These are phyloP conservation scores for Tetracladium setigerum DNA, from an alignment of 495 filamentous ascomycete genomes.

Conservation along the genomic window DNA sequence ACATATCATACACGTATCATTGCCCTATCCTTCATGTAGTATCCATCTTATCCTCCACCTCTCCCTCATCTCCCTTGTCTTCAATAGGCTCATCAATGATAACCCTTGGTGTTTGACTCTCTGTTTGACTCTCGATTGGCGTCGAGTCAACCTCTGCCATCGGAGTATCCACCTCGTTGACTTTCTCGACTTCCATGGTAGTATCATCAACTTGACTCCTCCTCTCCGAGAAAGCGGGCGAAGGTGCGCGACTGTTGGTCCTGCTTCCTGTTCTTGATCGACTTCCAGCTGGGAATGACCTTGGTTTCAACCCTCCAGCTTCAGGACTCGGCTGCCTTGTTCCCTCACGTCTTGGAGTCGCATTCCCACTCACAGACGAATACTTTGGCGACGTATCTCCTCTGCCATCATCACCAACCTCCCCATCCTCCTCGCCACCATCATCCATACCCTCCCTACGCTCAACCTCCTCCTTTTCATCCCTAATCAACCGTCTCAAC, in stretches of 20 bases:
- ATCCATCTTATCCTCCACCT: conserved; percentile 60
- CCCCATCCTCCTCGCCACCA: conserved; percentile 65
- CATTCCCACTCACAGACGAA: conserved; percentile 39
- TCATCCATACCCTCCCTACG: conserved; percentile 67
- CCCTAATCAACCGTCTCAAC: conserved; percentile 75
- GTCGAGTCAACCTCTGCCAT: conserved; percentile 30
- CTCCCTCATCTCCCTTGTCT: conserved; percentile 10
- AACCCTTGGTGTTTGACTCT: conserved; percentile 37
- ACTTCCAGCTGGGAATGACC: conserved; percentile 7
- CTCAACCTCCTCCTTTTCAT: conserved; percentile 88
- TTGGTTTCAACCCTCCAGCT: conserved; percentile 13
- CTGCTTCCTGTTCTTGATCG: conserved; percentile 19
- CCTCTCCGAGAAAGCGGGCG: conserved; percentile 25
- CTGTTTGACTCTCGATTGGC: conserved; percentile 39
- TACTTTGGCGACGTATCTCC: conserved; percentile 42
- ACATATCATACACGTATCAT: neutral
- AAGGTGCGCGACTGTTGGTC: conserved; percentile 18
- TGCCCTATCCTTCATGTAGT: conserved; percentile 39
- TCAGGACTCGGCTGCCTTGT: conserved; percentile 6
- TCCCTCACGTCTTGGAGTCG: conserved; percentile 58
- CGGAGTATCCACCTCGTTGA: conserved; percentile 20
- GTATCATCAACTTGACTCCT: conserved; percentile 48
- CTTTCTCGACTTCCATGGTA: conserved; percentile 14
- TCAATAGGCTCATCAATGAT: conserved; percentile 40
- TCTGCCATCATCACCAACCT: conserved; percentile 35